Evolutionary conservation across 352 stramenopile species (phyloP).

Genomic region (Peronospora belbahrii): DNA sequence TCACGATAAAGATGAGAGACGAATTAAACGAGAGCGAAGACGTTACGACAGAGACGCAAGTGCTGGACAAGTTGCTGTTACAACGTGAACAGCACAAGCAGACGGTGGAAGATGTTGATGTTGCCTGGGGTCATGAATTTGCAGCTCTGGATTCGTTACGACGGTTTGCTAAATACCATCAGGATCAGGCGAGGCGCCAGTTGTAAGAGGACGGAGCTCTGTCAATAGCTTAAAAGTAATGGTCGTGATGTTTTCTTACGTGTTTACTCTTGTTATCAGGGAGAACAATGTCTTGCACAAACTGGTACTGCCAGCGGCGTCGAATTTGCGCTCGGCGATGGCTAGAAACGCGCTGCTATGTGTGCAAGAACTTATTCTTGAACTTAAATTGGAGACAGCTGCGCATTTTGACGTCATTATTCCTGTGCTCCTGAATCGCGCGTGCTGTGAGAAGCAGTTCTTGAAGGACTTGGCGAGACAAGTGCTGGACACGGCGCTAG

Average conservation of each 20-base stretch:
- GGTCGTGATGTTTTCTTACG: neutral
- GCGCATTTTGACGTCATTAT: constrained; percentile 40
- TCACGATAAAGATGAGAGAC: constrained; percentile 37
- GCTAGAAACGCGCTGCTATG: constrained; percentile 58
- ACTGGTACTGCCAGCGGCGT: constrained; percentile 49
- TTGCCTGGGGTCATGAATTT: constrained; percentile 39
- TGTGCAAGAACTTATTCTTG: constrained; percentile 48
- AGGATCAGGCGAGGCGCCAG: constrained; percentile 18
- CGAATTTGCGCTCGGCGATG: constrained; percentile 56
- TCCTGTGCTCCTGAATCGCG: constrained; percentile 42
- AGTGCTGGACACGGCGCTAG: constrained; percentile 40
- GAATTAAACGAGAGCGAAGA: constrained; percentile 39
- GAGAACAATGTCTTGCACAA: constrained; percentile 14
- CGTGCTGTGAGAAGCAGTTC: constrained; percentile 69
- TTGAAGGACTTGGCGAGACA: constrained; percentile 49
- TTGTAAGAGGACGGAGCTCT: constrained; percentile 20
- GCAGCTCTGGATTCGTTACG: constrained; percentile 37
- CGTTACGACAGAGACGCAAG: constrained; percentile 19
- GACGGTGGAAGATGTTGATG: constrained; percentile 6
- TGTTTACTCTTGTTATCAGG: constrained; percentile 15
- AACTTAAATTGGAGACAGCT: constrained; percentile 17
- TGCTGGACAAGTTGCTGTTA: constrained; percentile 30
- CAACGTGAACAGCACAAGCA: constrained; percentile 2
- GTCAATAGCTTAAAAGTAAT: neutral
- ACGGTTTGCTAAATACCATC: constrained; percentile 33